Percentiles rank a stretch among this genome's conserved stretches.
These are phyloP conservation scores for Dictyophora rubrovolvata DNA, from an alignment of 768 basidiomycete species.

Conservation along the genomic window DNA sequence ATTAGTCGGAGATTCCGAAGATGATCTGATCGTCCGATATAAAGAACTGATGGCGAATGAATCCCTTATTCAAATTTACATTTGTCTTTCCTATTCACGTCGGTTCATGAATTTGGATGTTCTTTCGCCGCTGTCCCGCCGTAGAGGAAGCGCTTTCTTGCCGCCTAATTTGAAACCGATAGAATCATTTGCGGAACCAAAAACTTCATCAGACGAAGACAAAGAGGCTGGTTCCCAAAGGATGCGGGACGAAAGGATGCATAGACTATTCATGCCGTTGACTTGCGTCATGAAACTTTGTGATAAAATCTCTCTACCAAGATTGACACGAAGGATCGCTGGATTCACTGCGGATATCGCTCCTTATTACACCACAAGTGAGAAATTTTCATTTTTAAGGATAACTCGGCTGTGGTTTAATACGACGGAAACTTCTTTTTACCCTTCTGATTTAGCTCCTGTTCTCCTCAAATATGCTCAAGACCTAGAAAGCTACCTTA, in stretches of 20 bases:
- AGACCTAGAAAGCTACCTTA: conserved; percentile 1
- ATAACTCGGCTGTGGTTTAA: not conserved
- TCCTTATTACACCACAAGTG: conserved; percentile 1
- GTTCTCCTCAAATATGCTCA: conserved; percentile 3
- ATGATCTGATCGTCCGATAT: not conserved
- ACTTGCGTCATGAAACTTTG: conserved; percentile 2
- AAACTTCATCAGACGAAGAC: not conserved
- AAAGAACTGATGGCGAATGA: not conserved
- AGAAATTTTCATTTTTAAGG: too few species aligned
- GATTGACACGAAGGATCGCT: not conserved
- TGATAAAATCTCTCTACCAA: not conserved
- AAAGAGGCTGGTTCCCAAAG: not conserved
- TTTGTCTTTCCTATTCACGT: not conserved
- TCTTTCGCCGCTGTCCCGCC: not conserved
- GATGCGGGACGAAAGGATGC: not conserved
- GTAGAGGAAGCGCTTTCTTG: not conserved
- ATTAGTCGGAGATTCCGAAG: not conserved
- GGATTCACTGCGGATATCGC: not conserved
- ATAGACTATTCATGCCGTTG: conserved; percentile 1
- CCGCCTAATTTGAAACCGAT: not conserved
- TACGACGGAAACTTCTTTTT: not conserved
- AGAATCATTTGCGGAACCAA: not conserved
- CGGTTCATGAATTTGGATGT: conserved; percentile 1
- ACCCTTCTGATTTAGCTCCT: not conserved
- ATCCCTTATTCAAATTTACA: not conserved